A percentile compares a stretch with the other conserved stretches of the same genome.
Evolutionary conservation across 805 yeast species (phyloP).

Genomic region (Debaryomyces maramus): DNA sequence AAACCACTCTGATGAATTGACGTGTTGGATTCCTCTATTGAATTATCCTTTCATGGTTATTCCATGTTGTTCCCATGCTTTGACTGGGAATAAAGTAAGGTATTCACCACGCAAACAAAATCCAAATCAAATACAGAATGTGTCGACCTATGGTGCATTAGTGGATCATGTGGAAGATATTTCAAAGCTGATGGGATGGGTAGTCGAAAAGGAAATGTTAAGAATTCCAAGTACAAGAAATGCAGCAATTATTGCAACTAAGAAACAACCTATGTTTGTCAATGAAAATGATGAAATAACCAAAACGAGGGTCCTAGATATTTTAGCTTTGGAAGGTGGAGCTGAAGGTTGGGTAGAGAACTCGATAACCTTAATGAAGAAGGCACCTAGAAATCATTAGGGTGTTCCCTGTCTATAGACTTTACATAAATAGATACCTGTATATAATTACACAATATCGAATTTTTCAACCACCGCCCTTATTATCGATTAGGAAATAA

Average conservation of each 20-base stretch:
- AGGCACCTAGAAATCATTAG: constrained; percentile 71
- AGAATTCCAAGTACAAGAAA: constrained; percentile 94
- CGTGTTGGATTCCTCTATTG: constrained; percentile 91
- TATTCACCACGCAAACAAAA: constrained; percentile 35
- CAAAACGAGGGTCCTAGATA: constrained; percentile 51
- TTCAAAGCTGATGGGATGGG: constrained; percentile 76
- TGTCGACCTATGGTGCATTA: constrained; percentile 78
- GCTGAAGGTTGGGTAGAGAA: constrained; percentile 89
- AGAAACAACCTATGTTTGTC: constrained; percentile 24
- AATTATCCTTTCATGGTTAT: constrained; percentile 88
- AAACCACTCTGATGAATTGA: constrained; percentile 91
- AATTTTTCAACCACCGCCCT: neutral
- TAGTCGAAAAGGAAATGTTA: constrained; percentile 78
- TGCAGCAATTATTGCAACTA: constrained; percentile 79
- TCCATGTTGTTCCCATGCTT: constrained; percentile 92
- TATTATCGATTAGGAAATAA: constrained; percentile 1
- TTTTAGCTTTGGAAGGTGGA: constrained; percentile 78
- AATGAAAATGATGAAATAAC: constrained; percentile 30
- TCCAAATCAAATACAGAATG: constrained; percentile 11
- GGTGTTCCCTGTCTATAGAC: neutral
- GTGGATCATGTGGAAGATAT: constrained; percentile 81
- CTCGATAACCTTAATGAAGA: constrained; percentile 67
- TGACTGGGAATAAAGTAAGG: constrained; percentile 73
- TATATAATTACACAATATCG: neutral
- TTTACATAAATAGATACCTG: neutral